Evolutionary conservation across 2,329 filamentous ascomycete species (phyloP).

Genomic region (Cercospora beticola): DNA sequence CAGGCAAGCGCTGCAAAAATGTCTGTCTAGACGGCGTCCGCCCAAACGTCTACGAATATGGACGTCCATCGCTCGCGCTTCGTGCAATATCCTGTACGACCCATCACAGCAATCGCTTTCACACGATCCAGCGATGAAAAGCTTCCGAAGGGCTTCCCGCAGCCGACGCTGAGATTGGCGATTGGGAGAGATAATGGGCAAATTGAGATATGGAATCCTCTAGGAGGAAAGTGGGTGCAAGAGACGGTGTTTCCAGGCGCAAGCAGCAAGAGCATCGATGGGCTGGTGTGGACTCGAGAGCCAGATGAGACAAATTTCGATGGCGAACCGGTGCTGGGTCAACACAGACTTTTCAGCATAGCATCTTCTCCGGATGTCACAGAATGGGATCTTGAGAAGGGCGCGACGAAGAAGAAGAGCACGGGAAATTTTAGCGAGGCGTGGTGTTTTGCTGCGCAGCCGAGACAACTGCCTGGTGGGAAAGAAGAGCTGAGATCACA

Average conservation of each 20-base stretch:
- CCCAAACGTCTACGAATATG: constrained; percentile 55
- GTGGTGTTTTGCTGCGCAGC: constrained; percentile 92
- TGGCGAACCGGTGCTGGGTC: constrained; percentile 65
- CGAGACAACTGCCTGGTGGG: constrained; percentile 47
- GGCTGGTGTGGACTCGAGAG: constrained; percentile 87
- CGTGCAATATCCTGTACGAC: constrained; percentile 84
- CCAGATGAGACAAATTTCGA: constrained; percentile 67
- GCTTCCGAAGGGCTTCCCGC: constrained; percentile 41
- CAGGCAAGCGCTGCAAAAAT: neutral
- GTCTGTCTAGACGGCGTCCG: neutral
- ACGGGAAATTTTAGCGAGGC: constrained; percentile 94
- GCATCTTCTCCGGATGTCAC: constrained; percentile 89
- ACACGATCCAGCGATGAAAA: constrained; percentile 65
- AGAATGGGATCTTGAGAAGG: constrained; percentile 88
- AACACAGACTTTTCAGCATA: constrained; percentile 88
- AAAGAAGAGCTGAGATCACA: constrained; percentile 37
- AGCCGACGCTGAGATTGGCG: constrained; percentile 70
- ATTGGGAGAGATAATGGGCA: constrained; percentile 92
- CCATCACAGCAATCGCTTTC: constrained; percentile 93
- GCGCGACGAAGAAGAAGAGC: constrained; percentile 74
- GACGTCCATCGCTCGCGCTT: constrained; percentile 97
- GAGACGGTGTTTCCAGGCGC: constrained; percentile 76
- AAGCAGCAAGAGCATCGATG: constrained; percentile 72
- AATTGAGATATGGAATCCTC: constrained; percentile 96
- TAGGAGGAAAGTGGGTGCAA: constrained; percentile 80